Base-by-base conservation (phyloP, 768 basidiomycete genomes). In the Kwoniella europaea region DNA sequence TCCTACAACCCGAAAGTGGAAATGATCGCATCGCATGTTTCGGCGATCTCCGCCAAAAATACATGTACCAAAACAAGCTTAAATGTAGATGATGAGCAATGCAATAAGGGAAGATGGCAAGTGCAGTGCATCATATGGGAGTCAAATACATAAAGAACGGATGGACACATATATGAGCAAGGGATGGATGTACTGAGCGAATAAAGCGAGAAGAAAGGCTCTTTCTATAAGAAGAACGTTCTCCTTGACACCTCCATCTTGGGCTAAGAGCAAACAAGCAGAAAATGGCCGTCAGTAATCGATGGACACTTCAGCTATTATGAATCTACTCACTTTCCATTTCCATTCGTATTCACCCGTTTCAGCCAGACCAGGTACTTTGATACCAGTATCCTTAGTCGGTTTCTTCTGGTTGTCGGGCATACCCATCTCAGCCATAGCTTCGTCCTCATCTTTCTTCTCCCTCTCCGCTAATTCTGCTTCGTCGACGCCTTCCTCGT, bases 191-290 rank as follows among this genome's bases (percentile, higher is more conserved):
- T 12, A 62, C n/a, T 41, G 42, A 7, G 27, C 46, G 35, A 27
- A 53, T 42, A 50, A 9, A 27, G 13, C 18, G 29, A 43, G 61
- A 50, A 46, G 46, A 16, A 50, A 50, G 2, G 10, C 12, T 3
- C 13, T 15, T 16, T 13, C 69, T 71, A 97, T 76, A 97, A 84
- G 86, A 96, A 97, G 85, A 97, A 97, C 16, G 93, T 96, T 78
- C 89, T 87, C 83, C 94, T 88, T 12, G 91, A 91, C 3, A 92
- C 91, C 85, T 98, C 94, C 80, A 98, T 86, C 85, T 94, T 91
- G n/a, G 96, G 91, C 95, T 97, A 79, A 13, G 41, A 9, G 29
- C 29, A 29, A 29, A 29, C 5, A 29, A 29, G 29, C 29, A 29
- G 29, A 29, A 2, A 4, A 29, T 29, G 4, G 29, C 29, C 29